A percentile compares a stretch with the other conserved stretches of the same genome.
phyloP scores from a whole-genome alignment of 2,329 filamentous ascomycete genomes.

The Calonectria multiphialidica region DNA sequence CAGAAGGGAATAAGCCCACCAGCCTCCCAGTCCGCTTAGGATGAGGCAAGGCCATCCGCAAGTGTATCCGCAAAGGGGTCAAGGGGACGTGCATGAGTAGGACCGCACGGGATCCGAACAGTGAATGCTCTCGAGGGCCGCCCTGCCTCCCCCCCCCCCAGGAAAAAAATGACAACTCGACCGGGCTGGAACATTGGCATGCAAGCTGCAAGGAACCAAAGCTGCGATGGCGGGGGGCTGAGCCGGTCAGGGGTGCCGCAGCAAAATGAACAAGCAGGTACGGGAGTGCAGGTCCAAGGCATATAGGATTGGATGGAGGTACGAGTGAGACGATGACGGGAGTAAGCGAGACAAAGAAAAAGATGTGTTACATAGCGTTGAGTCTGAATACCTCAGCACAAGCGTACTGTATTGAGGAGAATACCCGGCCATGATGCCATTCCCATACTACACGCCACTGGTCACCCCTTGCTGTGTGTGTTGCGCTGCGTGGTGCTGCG shows the following conservation, averaged over 20 bases:
- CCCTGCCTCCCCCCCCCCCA: background rate
- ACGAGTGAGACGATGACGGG: slow-evolving; percentile 7
- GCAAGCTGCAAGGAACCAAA: slow-evolving; percentile 43
- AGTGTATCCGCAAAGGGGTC: slow-evolving; percentile 12
- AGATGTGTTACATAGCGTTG: slow-evolving; percentile 29
- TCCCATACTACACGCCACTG: slow-evolving; percentile 9
- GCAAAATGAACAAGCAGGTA: slow-evolving; percentile 15
- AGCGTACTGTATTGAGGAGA: slow-evolving; percentile 31
- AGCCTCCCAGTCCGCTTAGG: background rate
- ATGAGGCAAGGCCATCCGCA: background rate
- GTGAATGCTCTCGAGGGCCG: slow-evolving; percentile 9
- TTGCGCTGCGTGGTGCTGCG: background rate
- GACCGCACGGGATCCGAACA: slow-evolving; percentile 17
- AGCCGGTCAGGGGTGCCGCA: slow-evolving; percentile 27
- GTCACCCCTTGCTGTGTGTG: background rate
- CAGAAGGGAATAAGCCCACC: background rate
- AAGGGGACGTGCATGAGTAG: slow-evolving; percentile 22
- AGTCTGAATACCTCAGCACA: slow-evolving; percentile 39
- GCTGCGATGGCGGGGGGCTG: slow-evolving; percentile 24
- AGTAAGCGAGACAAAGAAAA: slow-evolving; percentile 14
- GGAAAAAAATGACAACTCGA: slow-evolving; percentile 20
- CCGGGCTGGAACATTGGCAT: slow-evolving; percentile 27
- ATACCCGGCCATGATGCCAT: slow-evolving; percentile 28
- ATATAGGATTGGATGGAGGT: slow-evolving; percentile 26
- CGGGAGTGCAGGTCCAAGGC: slow-evolving; percentile 1